Evolutionary conservation across 768 basidiomycete species (phyloP), one percentile per base, ranked within the genome.

Genomic region (Epithele typhae): DNA sequence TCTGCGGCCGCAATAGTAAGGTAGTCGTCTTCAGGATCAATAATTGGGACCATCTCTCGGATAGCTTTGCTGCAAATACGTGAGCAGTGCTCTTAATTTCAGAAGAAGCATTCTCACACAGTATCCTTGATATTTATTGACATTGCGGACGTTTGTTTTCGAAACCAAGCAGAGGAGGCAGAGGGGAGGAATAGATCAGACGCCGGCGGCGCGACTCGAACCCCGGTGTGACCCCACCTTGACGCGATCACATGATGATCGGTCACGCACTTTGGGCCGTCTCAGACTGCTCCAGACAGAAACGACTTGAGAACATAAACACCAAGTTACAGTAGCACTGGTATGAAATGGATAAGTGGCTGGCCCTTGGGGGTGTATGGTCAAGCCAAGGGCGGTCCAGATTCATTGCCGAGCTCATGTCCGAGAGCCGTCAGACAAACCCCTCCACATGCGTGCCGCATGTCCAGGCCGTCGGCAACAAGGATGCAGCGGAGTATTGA

Each of bases 11-110:
- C 79, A 40, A 91, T 86, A 11, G 84, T 82, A 47, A 84, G 66
- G 59, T 81, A 88, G 63, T 91, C 88, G 43, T 88, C 85, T 35
- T 84, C 82, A 10, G 86, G 84, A 57, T 87, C 81, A 45, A 91
- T 85, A 47, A 88, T 81, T 3, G 77, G 74, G 25, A 77, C 68
- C 77, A 89, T 85, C 49, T 81, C 81, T 52, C 73, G 74, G 37
- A 88, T 79, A 15, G 82, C 76, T 53, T 82, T 81, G 40, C 86
- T 88, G 50, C 10, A 42, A 45, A 37, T 33, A 1, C 1, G 9
- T n/a, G 12, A 3, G 42, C n/a, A n/a, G n/a, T 18, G 1, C 22
- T 10, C 25, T 12, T 24, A 19, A 37, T 21, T 32, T 14, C 37
- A n/a, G 27, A 7, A 7, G 27, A 30, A 18, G 24, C 8, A 33